Evolutionary conservation across 2,329 filamentous ascomycete genomes (phyloP).

Genomic region (Talaromyces islandicus): DNA sequence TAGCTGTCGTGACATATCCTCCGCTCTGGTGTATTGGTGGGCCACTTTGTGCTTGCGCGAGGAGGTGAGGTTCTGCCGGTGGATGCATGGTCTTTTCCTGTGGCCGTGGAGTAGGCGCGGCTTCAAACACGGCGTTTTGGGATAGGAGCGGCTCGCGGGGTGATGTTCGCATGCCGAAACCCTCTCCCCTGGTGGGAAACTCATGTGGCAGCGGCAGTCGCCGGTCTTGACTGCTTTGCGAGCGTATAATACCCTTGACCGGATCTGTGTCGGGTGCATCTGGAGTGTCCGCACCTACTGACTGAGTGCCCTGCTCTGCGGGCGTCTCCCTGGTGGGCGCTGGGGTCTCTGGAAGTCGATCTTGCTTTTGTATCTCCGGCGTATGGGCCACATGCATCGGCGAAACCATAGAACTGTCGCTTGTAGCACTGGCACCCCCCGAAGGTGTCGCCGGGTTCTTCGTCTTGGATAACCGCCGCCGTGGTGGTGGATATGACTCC

Average conservation of each 20-base stretch:
- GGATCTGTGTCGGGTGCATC: conserved; percentile 9
- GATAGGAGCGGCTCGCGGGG: conserved; percentile 1
- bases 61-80: conserved; percentile 2
- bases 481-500: conserved; percentile 31
- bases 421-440: conserved; percentile 23
- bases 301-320: neutral
- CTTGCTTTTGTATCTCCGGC: conserved; percentile 14
- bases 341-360: conserved; percentile 8
- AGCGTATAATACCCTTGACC: conserved; percentile 10
- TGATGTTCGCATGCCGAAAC: neutral
- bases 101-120: neutral
- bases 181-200: neutral
- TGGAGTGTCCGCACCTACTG: neutral
- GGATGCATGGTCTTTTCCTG: conserved; percentile 4
- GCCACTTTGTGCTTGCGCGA: conserved; percentile 3
- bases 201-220: conserved; percentile 8
- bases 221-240: conserved; percentile 9
- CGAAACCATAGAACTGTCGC: conserved; percentile 15
- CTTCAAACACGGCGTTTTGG: conserved; percentile 1
- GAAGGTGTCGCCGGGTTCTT: conserved; percentile 25
- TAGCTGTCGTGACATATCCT: conserved; percentile 3
- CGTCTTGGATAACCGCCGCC: conserved; percentile 21
- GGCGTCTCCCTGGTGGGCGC: neutral
- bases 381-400: conserved; percentile 14
- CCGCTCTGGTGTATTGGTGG: neutral